Evolutionary conservation across 768 basidiomycete species (phyloP), one percentile per base, ranked within the genome.

Genomic region (Austroboletus eburneus): DNA sequence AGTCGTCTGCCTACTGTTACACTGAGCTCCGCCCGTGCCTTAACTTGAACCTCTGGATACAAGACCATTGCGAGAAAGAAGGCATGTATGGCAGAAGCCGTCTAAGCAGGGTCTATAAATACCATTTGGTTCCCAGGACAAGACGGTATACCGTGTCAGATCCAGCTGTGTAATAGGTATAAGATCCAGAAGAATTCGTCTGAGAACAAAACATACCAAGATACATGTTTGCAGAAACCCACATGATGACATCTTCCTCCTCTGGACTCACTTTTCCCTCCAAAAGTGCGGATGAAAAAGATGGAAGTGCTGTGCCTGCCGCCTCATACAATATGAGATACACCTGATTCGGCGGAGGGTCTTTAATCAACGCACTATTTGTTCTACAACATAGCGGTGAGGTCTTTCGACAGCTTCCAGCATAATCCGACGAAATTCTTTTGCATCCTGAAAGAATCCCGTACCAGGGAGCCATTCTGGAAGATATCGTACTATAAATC

Each of bases 301-400:
- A 63, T 1, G 51, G 46, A 30, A 20, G 25, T 2, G 57, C 57
- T 37, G 43, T 55, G 0, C 57, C 52, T 2, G 39, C 49, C 2
- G 59, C 57, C 57, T 64, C 1, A 22, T n/a, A n/a, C n/a, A n/a
- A n/a, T n/a, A n/a, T n/a, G n/a, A n/a, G n/a, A n/a, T n/a, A n/a
- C n/a, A n/a, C n/a, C n/a, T n/a, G n/a, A n/a, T n/a, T n/a, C n/a
- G n/a, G n/a, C n/a, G n/a, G n/a, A n/a, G n/a, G n/a, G n/a, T n/a
- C n/a, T n/a, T n/a, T n/a, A n/a, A n/a, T n/a, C 0, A 14, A 17
- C 55, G 5, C 47, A 79, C 80, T 61, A 81, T 73, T 49, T 76
- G 72, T 17, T 74, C 54, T 32, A 70, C 67, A 5, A 73, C 73
- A 40, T 66, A 74, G 7, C 65, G 55, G 37, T 68, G 77, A 0